phyloP scores from a whole-genome alignment of 768 basidiomycete species.

The Harrya chromipes region DNA sequence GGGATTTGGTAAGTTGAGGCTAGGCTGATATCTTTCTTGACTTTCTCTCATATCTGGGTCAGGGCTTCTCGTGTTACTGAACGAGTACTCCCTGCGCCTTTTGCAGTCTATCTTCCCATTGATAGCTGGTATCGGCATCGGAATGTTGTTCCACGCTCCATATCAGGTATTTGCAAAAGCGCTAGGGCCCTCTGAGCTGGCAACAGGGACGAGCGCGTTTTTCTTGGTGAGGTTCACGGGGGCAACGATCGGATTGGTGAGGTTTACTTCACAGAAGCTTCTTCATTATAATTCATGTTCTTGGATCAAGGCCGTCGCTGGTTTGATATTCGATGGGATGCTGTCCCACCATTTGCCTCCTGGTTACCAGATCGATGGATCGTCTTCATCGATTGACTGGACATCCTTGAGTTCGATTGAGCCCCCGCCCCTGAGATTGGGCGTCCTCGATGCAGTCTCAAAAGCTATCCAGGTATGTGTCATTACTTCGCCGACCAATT shows the following conservation, averaged over 20 bases:
- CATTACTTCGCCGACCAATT: constrained; percentile 1
- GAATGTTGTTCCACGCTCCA: constrained; percentile 83
- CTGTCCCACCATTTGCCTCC: constrained; percentile 48
- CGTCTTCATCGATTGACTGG: constrained; percentile 53
- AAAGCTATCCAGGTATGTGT: constrained; percentile 57
- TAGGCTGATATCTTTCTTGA: neutral
- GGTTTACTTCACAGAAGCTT: constrained; percentile 22
- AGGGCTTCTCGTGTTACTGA: constrained; percentile 68
- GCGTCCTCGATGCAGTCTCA: constrained; percentile 53
- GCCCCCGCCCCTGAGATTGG: constrained; percentile 42
- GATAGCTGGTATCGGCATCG: constrained; percentile 72
- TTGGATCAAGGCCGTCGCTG: constrained; percentile 61
- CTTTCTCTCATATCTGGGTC: constrained; percentile 15
- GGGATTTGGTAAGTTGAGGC: constrained; percentile 61
- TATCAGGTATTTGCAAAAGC: constrained; percentile 76
- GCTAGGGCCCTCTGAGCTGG: constrained; percentile 62
- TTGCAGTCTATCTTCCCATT: constrained; percentile 60
- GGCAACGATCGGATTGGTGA: constrained; percentile 75
- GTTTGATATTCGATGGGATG: constrained; percentile 64
- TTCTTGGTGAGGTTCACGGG: constrained; percentile 87
- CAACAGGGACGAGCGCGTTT: constrained; percentile 81
- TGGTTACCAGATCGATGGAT: constrained; percentile 39
- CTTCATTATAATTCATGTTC: constrained; percentile 14
- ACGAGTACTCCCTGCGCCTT: constrained; percentile 45
- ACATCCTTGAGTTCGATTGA: constrained; percentile 45